Conservation (phyloP, 1,139 yeast species). For the Kodamaea ohmeri region DNA sequence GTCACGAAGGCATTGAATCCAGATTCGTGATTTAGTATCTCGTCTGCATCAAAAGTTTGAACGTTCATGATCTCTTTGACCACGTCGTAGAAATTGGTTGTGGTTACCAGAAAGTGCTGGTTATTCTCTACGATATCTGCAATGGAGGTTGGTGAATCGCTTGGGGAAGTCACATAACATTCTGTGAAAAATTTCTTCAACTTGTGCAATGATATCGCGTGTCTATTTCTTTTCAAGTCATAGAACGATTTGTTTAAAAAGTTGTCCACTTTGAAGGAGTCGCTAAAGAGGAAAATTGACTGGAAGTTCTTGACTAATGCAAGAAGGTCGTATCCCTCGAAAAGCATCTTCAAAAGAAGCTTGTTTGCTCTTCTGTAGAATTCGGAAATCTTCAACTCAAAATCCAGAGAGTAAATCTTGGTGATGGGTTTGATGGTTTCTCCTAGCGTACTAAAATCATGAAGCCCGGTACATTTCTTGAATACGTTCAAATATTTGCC, state of each 20-base stretch:
- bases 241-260: constrained; percentile 37
- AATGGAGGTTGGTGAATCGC: constrained; percentile 11
- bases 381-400: constrained; percentile 55
- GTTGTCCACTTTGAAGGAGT: constrained; percentile 48
- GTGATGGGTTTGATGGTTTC: constrained; percentile 31
- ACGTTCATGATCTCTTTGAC: constrained; percentile 64
- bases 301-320: constrained; percentile 50
- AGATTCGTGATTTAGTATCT: constrained; percentile 40
- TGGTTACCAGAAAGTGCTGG: constrained; percentile 29
- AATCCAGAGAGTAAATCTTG: constrained; percentile 55
- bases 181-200: constrained; percentile 24
- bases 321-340: constrained; percentile 58
- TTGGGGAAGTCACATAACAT: background rate
- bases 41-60: constrained; percentile 61
- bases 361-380: constrained; percentile 72
- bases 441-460: constrained; percentile 30
- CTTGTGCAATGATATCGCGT: constrained; percentile 31
- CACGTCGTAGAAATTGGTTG: constrained; percentile 50
- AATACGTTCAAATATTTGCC: constrained; percentile 84
- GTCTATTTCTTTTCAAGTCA: constrained; percentile 36
- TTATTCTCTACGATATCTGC: constrained; percentile 20
- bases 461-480: constrained; percentile 52
- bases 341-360: constrained; percentile 54
- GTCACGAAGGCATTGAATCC: constrained; percentile 39
- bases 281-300: constrained; percentile 48